These are phyloP conservation scores for Pseudogymnoascus sp. DNA, from an alignment of 2,329 filamentous ascomycete genomes.

Conservation along the genomic window DNA sequence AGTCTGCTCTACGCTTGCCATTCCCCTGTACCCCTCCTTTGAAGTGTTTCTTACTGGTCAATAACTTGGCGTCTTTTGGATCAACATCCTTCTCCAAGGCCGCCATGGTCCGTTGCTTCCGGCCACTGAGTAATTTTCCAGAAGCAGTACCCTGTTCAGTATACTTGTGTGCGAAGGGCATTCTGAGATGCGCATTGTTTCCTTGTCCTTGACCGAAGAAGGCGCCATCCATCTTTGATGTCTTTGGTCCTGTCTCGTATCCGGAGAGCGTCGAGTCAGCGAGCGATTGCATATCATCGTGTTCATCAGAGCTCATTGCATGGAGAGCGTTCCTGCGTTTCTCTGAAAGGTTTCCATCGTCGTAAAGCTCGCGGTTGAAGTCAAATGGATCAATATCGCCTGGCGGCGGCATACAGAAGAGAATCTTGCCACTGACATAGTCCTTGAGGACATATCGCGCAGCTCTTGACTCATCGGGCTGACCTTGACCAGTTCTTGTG, in stretches of 20 bases:
- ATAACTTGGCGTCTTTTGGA: slow-evolving; percentile 61
- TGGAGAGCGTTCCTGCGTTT: slow-evolving; percentile 65
- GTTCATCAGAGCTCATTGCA: slow-evolving; percentile 25
- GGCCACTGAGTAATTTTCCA: slow-evolving; percentile 66
- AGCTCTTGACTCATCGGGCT: slow-evolving; percentile 88
- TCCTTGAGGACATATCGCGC: slow-evolving; percentile 89
- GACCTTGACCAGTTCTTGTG: slow-evolving; percentile 77
- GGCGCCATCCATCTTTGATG: slow-evolving; percentile 70
- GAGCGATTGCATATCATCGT: slow-evolving; percentile 32
- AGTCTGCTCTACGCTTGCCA: slow-evolving; percentile 30
- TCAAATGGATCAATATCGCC: slow-evolving; percentile 58
- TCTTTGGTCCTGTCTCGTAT: slow-evolving; percentile 60
- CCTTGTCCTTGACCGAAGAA: slow-evolving; percentile 69
- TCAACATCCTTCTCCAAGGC: slow-evolving; percentile 82
- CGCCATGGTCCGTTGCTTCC: slow-evolving; percentile 73
- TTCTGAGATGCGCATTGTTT: slow-evolving; percentile 57
- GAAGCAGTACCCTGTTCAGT: slow-evolving; percentile 62
- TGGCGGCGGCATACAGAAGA: slow-evolving; percentile 86
- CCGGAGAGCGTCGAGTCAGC: slow-evolving; percentile 43
- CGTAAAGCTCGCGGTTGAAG: slow-evolving; percentile 89
- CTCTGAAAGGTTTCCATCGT: slow-evolving; percentile 69
- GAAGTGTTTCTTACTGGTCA: slow-evolving; percentile 83
- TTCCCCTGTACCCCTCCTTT: slow-evolving; percentile 66
- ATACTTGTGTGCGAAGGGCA: slow-evolving; percentile 88
- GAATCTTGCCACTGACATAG: slow-evolving; percentile 91